Conservation (phyloP, 768 basidiomycete species). For the Lepiota venenata region DNA sequence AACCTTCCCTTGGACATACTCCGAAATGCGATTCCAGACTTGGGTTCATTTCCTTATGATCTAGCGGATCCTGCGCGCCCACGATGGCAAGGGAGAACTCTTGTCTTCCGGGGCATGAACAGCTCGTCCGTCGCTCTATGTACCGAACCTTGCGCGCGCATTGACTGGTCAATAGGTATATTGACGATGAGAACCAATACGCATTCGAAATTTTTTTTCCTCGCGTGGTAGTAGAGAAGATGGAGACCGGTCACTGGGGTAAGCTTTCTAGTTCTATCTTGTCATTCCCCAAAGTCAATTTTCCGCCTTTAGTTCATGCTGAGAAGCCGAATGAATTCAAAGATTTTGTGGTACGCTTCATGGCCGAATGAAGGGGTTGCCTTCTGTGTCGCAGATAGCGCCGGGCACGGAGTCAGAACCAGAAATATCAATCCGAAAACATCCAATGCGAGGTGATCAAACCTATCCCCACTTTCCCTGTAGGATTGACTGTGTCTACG, state of each 20-base stretch:
- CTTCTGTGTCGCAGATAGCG: too few species aligned
- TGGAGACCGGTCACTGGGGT: slow-evolving; percentile 91
- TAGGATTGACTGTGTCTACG: too few species aligned
- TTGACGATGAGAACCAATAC: slow-evolving; percentile 69
- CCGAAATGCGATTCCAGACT: slow-evolving; percentile 51
- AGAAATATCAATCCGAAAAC: too few species aligned
- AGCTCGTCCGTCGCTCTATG: slow-evolving; percentile 50
- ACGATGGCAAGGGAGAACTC: slow-evolving; percentile 52
- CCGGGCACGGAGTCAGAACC: too few species aligned
- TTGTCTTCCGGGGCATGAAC: slow-evolving; percentile 78
- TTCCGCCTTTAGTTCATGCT: slow-evolving; percentile 59
- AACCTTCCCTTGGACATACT: slow-evolving; percentile 72
- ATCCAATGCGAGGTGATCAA: too few species aligned
- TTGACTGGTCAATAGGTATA: slow-evolving; percentile 44
- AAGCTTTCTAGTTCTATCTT: slow-evolving; percentile 18
- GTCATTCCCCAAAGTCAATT: background rate
- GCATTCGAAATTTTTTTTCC: slow-evolving; percentile 73
- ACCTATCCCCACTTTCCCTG: too few species aligned
- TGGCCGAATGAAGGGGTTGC: slow-evolving; percentile 9
- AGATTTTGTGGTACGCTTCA: slow-evolving; percentile 30
- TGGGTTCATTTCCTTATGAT: slow-evolving; percentile 78
- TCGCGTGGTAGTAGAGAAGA: slow-evolving; percentile 49
- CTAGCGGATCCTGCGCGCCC: slow-evolving; percentile 38
- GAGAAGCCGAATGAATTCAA: slow-evolving; percentile 69
- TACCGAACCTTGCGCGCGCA: background rate